Base-by-base conservation (phyloP, 352 stramenopile species). In the Phytophthora pinifolia region DNA sequence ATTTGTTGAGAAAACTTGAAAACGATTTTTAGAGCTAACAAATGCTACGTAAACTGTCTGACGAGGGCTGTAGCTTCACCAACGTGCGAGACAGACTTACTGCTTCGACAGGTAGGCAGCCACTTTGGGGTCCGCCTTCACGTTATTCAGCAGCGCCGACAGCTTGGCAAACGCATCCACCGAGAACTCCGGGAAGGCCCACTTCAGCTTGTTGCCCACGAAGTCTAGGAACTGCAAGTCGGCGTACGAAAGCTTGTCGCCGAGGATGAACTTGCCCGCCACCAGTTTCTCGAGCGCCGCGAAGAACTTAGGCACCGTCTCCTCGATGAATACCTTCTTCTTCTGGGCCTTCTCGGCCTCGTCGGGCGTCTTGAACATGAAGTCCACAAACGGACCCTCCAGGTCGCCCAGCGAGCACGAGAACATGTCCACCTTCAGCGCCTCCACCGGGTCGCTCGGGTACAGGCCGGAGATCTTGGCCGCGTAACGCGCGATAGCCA, bases 201-300 rank as follows among this genome's bases (percentile, higher is more conserved):
- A 42, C 39, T 58, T 70, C 12, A 86, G 15, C 12, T 50, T 43
- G 67, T 87, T 85, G 1, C 67, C 18, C 8, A 75, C 47, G 9
- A 74, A 17, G 53, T 84, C 68, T 17, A 82, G 69, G 27, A 83
- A 36, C 13, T 67, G 48, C 27, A 89, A 9, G 46, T 89, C 75
- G 0, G 67, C 72, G 30, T 70, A 50, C 36, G 67, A 68, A 9
- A 65, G 2, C 41, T 65, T 68, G 38, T 82, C 74, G 20, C 75
- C 79, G 3, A 73, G 51, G 46, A 90, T 67, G 47, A 79, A 89
- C 46, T 67, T 69, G 27, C 74, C 76, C 15, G 59, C 20, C n/a
- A 89, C 61, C 17, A 72, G 34, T 27, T 50, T 65, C 57, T 89
- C 74, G 1, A 90, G 47, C 25, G 57, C 41, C 6, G 29, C 36